Evolutionary conservation across 176 grass and related monocot genomes (phyloP), one percentile per base, ranked within the genome.

Genomic region (Puccinellia tenuiflora): DNA sequence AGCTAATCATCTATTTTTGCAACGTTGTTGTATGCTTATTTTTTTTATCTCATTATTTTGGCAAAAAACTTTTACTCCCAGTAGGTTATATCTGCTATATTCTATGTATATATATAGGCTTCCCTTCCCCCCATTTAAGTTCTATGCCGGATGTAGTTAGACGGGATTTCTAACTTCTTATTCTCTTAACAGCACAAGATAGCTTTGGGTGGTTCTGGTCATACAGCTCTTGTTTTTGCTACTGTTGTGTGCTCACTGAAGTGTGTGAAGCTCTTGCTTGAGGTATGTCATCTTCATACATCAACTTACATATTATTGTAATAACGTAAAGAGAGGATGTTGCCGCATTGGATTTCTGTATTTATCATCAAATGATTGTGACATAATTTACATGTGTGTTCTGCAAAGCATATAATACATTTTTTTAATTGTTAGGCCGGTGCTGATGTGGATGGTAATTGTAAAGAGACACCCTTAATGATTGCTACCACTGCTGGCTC

Each of bases 371-470:
- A 71, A 71, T 43, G n/a, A 40, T 45, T 45, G 25, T 45, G 38
- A 70, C 66, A 69, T 13, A 71, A 8, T 45, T 24, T 71, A 24
- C 22, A 71, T 26, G 33, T 69, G 13, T 43, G 38, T 71, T 39
- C 13, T 71, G 13, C 6, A 11, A 71, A 71, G n/a, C 38, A 70
- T 70, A 70, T 70, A 70, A 70, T 38, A n/a, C 30, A 55, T 16
- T n/a, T 10, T 40, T 59, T 76, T 68, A 40, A 20, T 75, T 74
- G 43, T 64, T 76, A 81, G 85, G 85, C 77, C 55, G 85, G 78
- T 55, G 85, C 78, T 68, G 85, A 81, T 81, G 69, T 87, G 24
- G 48, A 81, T 52, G 78, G 46, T 57, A 53, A n/a, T 87, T 53
- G 43, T 76, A 74, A 42, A 39, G 34, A 52, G 75, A 68, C 39